Evolutionary conservation across 108 stramenopile genomes (phyloP).

Genomic region (Stephanodiscus triporus): DNA sequence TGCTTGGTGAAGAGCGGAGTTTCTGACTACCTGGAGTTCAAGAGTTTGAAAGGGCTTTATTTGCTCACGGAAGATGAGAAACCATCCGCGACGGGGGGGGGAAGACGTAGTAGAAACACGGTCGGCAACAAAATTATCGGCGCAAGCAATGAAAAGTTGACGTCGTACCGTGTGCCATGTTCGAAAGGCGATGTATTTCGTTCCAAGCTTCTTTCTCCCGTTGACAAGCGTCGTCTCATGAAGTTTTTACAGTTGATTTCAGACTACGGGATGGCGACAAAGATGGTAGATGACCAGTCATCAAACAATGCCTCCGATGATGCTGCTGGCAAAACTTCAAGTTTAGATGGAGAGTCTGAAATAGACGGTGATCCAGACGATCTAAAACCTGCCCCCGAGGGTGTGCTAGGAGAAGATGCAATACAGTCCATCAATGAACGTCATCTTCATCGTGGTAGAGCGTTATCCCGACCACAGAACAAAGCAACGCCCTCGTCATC

Average conservation of each 20-base stretch:
- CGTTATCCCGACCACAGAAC: conserved; percentile 91
- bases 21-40: conserved; percentile 89
- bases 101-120: conserved; percentile 6
- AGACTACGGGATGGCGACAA: conserved; percentile 70
- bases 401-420: conserved; percentile 41
- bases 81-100: conserved; percentile 5
- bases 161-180: conserved; percentile 79
- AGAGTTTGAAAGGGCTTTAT: conserved; percentile 70
- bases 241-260: conserved; percentile 85
- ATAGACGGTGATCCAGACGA: conserved; percentile 1
- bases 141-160: conserved; percentile 5
- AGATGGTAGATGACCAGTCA: conserved; percentile 13
- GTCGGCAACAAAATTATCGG: neutral
- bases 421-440: conserved; percentile 84
- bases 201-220: conserved; percentile 73
- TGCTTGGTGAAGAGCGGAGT: conserved; percentile 83
- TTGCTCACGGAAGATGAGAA: conserved; percentile 51
- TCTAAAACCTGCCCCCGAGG: conserved; percentile 4
- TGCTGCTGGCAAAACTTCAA: neutral
- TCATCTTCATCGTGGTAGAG: conserved; percentile 83
- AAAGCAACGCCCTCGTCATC: conserved; percentile 68
- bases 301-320: conserved; percentile 1
- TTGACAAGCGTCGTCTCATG: conserved; percentile 93
- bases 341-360: neutral
- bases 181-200: conserved; percentile 88